A percentile compares a stretch with the other conserved stretches of the same genome.
These are phyloP conservation scores for Withania somnifera DNA, from an alignment of 305 asterid genomes.

Conservation along the genomic window DNA sequence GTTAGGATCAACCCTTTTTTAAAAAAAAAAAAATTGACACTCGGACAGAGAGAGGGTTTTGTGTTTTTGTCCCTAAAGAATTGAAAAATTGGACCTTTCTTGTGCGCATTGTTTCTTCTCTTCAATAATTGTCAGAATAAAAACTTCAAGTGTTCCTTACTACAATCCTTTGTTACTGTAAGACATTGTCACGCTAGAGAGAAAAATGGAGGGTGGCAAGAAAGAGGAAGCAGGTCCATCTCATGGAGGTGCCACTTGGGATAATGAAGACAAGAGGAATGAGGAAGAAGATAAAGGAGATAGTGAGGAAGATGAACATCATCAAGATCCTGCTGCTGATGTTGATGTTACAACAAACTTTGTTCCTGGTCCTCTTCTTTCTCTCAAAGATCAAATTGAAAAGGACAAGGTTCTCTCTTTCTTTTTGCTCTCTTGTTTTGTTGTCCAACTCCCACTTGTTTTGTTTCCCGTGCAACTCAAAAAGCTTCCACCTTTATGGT, in stretches of 20 bases:
- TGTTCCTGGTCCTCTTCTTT: slow-evolving; percentile 69
- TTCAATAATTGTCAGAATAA: neutral
- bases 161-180: neutral
- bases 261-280: neutral
- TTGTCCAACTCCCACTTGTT: neutral
- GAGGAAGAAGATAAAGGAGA: slow-evolving; percentile 6
- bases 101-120: neutral
- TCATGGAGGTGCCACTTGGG: neutral
- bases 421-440: neutral
- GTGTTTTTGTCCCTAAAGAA: neutral
- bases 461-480: neutral
- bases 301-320: slow-evolving; percentile 10
- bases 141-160: slow-evolving; percentile 1
- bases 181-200: neutral
- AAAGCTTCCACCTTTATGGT: neutral
- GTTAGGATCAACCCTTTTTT: too few relatives aligned
- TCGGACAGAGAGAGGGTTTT: neutral
- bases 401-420: slow-evolving; percentile 54
- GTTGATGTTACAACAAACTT: slow-evolving; percentile 5
- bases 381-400: slow-evolving; percentile 67
- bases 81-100: neutral
- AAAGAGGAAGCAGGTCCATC: slow-evolving; percentile 45
- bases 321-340: neutral
- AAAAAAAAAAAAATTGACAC: too few relatives aligned
- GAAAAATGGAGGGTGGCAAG: slow-evolving; percentile 24